Conservation (phyloP, 768 basidiomycete genomes). For the Imleria badia region DNA sequence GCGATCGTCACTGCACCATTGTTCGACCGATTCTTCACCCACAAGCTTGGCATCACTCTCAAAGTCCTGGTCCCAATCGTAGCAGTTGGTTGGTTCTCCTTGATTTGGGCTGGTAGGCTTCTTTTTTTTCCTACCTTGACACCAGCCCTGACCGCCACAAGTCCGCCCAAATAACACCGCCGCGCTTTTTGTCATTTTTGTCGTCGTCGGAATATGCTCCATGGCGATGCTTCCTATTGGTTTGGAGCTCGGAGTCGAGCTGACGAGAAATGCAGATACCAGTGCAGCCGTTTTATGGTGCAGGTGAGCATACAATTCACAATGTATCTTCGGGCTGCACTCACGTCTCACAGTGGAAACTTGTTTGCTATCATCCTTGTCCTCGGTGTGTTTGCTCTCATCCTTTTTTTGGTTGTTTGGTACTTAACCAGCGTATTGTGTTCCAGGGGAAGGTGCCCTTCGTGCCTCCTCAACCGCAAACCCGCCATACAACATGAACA, state of each 20-base stretch:
- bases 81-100: slow-evolving; percentile 62
- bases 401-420: neutral
- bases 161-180: slow-evolving; percentile 61
- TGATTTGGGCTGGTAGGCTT: slow-evolving; percentile 76
- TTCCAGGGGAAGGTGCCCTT: slow-evolving; percentile 62
- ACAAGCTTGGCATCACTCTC: slow-evolving; percentile 58
- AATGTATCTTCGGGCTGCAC: neutral
- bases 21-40: slow-evolving; percentile 81
- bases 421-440: neutral
- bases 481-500: slow-evolving; percentile 75
- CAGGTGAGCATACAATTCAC: slow-evolving; percentile 42
- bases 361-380: slow-evolving; percentile 61
- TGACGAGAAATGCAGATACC: slow-evolving; percentile 76
- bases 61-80: slow-evolving; percentile 64
- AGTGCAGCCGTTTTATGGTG: slow-evolving; percentile 80
- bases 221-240: slow-evolving; percentile 73
- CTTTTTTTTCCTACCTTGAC: neutral
- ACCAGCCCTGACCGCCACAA: slow-evolving; percentile 25
- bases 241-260: slow-evolving; percentile 75
- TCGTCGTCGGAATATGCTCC: slow-evolving; percentile 63
- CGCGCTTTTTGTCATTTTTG: slow-evolving; percentile 65
- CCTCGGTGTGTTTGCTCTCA: slow-evolving; percentile 44
- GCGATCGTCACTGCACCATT: slow-evolving; percentile 70
- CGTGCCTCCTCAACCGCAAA: slow-evolving; percentile 57
- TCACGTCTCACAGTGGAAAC: slow-evolving; percentile 52